Evolutionary conservation across 495 filamentous ascomycete species (phyloP).

Genomic region (Penicillium ochrochloron): DNA sequence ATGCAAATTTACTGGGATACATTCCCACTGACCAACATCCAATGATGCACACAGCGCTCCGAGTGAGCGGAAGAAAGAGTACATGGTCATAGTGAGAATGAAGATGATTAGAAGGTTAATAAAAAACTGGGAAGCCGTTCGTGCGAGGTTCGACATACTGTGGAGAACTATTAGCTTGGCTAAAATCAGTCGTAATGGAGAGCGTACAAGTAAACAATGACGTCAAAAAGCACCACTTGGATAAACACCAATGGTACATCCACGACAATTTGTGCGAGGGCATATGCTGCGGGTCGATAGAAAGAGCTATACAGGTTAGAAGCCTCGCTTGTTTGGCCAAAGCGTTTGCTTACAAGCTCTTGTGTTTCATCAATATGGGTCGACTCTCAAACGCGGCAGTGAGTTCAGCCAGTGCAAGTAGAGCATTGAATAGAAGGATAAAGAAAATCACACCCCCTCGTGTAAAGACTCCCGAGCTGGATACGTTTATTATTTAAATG

Average conservation of each 20-base stretch:
- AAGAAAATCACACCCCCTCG: conserved; percentile 70
- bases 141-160: conserved; percentile 63
- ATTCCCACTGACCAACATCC: conserved; percentile 50
- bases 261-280: conserved; percentile 74
- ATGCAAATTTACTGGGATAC: neutral
- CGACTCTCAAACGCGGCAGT: conserved; percentile 70
- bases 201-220: conserved; percentile 73
- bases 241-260: conserved; percentile 74
- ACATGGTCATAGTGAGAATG: conserved; percentile 73
- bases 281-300: conserved; percentile 80
- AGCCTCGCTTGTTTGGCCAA: neutral
- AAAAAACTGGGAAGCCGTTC: conserved; percentile 81
- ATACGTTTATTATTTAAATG: neutral
- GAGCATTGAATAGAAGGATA: conserved; percentile 77
- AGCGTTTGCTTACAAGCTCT: conserved; percentile 57
- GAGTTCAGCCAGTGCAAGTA: conserved; percentile 77
- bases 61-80: conserved; percentile 77
- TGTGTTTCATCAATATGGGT: conserved; percentile 81
- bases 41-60: conserved; percentile 67
- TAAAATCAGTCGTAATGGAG: neutral
- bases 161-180: conserved; percentile 20
- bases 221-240: conserved; percentile 71
- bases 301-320: conserved; percentile 57
- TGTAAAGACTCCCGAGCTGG: conserved; percentile 50
- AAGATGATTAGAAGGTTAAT: conserved; percentile 68